Percentiles rank a stretch among this genome's conserved stretches.
Conservation (phyloP, 306 rosid species). For the Casuarina glauca region DNA sequence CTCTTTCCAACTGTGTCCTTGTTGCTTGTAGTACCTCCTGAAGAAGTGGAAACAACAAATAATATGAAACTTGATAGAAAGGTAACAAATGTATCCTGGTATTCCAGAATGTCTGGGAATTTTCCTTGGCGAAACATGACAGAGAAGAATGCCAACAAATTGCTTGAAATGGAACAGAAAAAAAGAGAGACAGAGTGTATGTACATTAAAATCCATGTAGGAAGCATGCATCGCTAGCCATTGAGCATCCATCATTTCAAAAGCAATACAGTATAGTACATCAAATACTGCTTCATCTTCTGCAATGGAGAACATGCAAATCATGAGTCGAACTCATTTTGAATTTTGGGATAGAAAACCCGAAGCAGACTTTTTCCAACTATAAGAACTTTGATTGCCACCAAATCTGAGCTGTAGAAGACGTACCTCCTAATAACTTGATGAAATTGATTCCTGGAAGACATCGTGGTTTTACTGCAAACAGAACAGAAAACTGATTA, state of each 20-base stretch:
- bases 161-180: neutral
- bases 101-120: neutral
- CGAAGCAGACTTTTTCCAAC: constrained; percentile 6
- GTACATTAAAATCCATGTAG: constrained; percentile 92
- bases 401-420: constrained; percentile 16
- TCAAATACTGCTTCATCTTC: constrained; percentile 90
- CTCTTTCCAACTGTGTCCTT: constrained; percentile 79
- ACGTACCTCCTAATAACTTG: constrained; percentile 78
- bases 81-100: neutral
- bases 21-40: constrained; percentile 90
- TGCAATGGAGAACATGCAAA: constrained; percentile 36
- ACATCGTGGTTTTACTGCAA: constrained; percentile 77
- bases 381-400: constrained; percentile 10
- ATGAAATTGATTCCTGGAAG: constrained; percentile 79
- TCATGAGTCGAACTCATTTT: constrained; percentile 9
- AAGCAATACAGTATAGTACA: constrained; percentile 75
- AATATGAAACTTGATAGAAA: constrained; percentile 4
- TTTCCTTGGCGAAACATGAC: neutral
- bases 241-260: constrained; percentile 94
- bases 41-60: constrained; percentile 29
- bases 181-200: constrained; percentile 26
- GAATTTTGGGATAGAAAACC: constrained; percentile 12
- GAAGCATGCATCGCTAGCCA: constrained; percentile 96
- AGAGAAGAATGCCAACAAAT: neutral
- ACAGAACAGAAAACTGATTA: constrained; percentile 16